Conservation (phyloP, 2,329 filamentous ascomycete species). For the Atkinsonella texensis region DNA sequence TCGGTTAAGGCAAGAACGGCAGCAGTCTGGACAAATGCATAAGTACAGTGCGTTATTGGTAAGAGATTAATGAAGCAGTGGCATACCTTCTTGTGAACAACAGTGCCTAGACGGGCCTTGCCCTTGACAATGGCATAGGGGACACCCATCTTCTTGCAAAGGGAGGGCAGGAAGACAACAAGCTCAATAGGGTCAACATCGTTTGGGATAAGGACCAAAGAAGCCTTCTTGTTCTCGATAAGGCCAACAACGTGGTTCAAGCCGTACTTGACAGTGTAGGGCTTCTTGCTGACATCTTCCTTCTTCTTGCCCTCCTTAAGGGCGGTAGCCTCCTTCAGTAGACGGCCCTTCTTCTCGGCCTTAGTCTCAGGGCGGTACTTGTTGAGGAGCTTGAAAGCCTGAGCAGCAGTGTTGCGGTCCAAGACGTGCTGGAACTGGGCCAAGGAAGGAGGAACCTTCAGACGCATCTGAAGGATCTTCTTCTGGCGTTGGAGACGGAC, state of each 20-base stretch:
- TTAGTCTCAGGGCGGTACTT: slow-evolving; percentile 99
- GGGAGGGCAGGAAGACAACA: slow-evolving; percentile 95
- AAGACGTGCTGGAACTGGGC: slow-evolving; percentile 97
- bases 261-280: slow-evolving; percentile 98
- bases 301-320: slow-evolving; percentile 99
- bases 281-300: slow-evolving; percentile 99
- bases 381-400: slow-evolving; percentile 98
- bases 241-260: slow-evolving; percentile 98
- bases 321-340: slow-evolving; percentile 95
- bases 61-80: too few relatives aligned
- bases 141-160: slow-evolving; percentile 99
- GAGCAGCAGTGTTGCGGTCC: slow-evolving; percentile 90
- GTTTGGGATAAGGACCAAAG: slow-evolving; percentile 95
- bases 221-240: slow-evolving; percentile 99
- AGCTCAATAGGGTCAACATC: slow-evolving; percentile 99
- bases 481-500: slow-evolving; percentile 89
- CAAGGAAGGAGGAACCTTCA: slow-evolving; percentile 96
- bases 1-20: slow-evolving; percentile 93
- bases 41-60: neutral
- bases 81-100: slow-evolving; percentile 96
- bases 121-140: slow-evolving; percentile 99
- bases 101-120: slow-evolving; percentile 97
- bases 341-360: slow-evolving; percentile 99
- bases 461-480: slow-evolving; percentile 94
- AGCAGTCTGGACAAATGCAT: slow-evolving; percentile 54